Evolutionary conservation across 2,329 filamentous ascomycete genomes (phyloP).

Genomic region (Sordariomycetes sp.): DNA sequence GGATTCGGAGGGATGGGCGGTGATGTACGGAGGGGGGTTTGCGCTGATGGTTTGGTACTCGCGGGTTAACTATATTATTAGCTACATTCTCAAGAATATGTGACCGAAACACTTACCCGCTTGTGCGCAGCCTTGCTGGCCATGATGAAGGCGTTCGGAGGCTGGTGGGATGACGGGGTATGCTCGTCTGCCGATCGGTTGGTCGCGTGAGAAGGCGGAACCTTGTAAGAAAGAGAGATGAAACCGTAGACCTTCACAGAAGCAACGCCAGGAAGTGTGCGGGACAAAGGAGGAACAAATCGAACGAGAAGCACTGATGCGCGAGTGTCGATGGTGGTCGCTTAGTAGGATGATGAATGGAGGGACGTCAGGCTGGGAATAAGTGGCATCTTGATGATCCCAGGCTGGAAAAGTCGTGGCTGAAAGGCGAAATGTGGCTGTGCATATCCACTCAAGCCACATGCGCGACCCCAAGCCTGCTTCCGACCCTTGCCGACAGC

Average conservation of each 20-base stretch:
- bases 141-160: constrained; percentile 32
- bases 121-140: constrained; percentile 66
- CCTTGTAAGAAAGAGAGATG: no score
- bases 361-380: not conserved
- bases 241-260: no score
- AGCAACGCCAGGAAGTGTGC: no score
- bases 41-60: constrained; percentile 54
- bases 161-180: not conserved
- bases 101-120: constrained; percentile 41
- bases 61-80: constrained; percentile 47
- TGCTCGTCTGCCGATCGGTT: not conserved
- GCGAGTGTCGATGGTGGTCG: no score
- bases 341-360: not conserved
- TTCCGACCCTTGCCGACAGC: not conserved
- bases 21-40: constrained; percentile 82
- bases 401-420: no score
- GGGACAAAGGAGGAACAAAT: no score
- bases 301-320: no score
- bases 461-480: not conserved
- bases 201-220: constrained; percentile 1
- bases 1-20: constrained; percentile 78
- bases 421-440: constrained; percentile 1
- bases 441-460: constrained; percentile 2
- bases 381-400: no score
- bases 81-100: not conserved